These are phyloP conservation scores for Penicillium psychrofluorescens DNA, from an alignment of 495 filamentous ascomycete species.

Conservation along the genomic window DNA sequence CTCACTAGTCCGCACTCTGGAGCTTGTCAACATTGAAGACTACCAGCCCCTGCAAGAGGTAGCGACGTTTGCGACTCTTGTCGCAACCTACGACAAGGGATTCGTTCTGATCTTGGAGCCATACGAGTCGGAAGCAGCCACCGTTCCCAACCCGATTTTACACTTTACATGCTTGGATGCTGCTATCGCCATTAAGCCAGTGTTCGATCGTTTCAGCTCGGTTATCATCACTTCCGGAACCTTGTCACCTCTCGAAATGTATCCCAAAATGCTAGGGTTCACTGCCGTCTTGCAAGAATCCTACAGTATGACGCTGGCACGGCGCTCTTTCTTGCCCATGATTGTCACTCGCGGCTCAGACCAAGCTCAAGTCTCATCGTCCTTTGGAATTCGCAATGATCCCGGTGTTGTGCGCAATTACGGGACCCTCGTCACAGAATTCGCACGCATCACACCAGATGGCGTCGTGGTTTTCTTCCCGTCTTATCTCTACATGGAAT, in stretches of 20 bases:
- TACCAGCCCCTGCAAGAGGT: constrained; percentile 97
- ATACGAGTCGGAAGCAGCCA: constrained; percentile 90
- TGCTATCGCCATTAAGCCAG: constrained; percentile 95
- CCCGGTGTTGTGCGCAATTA: constrained; percentile 93
- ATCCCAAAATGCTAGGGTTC: constrained; percentile 97
- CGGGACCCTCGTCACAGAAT: constrained; percentile 85
- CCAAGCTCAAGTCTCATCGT: constrained; percentile 81
- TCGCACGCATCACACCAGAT: constrained; percentile 89
- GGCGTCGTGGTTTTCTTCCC: constrained; percentile 99
- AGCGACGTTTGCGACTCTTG: constrained; percentile 95
- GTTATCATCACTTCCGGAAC: constrained; percentile 99
- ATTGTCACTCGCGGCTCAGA: constrained; percentile 94
- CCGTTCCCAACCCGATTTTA: constrained; percentile 89
- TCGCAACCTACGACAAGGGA: constrained; percentile 94
- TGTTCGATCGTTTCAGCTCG: constrained; percentile 94
- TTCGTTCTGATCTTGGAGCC: constrained; percentile 95
- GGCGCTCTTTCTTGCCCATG: constrained; percentile 95
- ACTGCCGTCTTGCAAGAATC: constrained; percentile 88
- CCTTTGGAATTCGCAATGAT: constrained; percentile 92
- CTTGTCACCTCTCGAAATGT: constrained; percentile 96
- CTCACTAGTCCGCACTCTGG: constrained; percentile 89
- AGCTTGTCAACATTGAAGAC: constrained; percentile 96
- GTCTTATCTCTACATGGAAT: constrained; percentile 98
- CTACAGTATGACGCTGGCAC: constrained; percentile 92
- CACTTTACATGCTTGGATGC: constrained; percentile 97